Evolutionary conservation across 495 filamentous ascomycete species (phyloP).

Genomic region (Penicillium alfredii): DNA sequence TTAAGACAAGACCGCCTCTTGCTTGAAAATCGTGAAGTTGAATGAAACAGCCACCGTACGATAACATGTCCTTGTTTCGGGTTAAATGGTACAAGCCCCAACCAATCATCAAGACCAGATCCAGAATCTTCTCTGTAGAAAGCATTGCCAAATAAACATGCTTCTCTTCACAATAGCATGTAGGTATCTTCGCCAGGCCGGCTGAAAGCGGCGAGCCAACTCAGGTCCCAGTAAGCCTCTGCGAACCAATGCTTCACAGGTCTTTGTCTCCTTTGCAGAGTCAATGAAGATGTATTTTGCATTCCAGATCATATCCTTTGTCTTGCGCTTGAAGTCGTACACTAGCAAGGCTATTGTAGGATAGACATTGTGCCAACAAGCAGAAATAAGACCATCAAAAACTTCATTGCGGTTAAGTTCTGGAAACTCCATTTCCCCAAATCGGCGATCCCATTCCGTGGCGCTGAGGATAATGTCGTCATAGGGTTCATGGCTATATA

Average conservation of each 20-base stretch:
- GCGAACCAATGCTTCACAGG: conserved; percentile 15
- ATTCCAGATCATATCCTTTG: conserved; percentile 11
- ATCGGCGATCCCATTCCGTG: conserved; percentile 20
- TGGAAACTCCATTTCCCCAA: conserved; percentile 20
- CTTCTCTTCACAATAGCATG: conserved; percentile 13
- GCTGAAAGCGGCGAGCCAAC: conserved; percentile 19
- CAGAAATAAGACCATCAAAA: conserved; percentile 20
- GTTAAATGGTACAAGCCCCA: too few species aligned
- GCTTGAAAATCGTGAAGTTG: too few species aligned
- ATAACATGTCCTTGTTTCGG: too few species aligned
- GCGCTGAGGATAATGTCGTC: conserved; percentile 19
- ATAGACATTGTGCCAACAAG: conserved; percentile 23
- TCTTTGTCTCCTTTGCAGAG: conserved; percentile 17
- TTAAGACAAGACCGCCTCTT: too few species aligned
- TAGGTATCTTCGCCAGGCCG: conserved; percentile 19
- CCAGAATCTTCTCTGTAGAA: conserved; percentile 16
- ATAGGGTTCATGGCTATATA: conserved; percentile 28
- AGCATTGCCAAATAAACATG: conserved; percentile 13
- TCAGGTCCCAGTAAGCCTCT: conserved; percentile 17
- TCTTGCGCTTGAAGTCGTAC: conserved; percentile 19
- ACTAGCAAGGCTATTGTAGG: conserved; percentile 21
- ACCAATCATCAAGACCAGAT: conserved; percentile 11
- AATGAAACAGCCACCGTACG: too few species aligned
- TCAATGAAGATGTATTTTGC: conserved; percentile 17
- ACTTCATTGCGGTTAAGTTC: conserved; percentile 18